Evolutionary conservation across 257 asterid species (phyloP), one percentile per base, ranked within the genome.

Genomic region (Salvia rosmarinus): DNA sequence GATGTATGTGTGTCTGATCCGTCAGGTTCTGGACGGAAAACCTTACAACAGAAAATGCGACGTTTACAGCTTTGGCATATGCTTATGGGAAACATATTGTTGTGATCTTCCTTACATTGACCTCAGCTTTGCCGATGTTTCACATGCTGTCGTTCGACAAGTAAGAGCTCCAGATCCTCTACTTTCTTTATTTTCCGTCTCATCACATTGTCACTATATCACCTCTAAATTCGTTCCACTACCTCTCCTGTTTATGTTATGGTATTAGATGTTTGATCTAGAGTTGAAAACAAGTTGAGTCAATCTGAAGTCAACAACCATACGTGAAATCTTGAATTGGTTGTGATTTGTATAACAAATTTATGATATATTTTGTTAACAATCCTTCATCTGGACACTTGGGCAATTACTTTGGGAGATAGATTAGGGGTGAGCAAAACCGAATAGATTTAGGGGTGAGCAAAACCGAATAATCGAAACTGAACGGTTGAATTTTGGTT

Each of bases 31-130:
- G 20, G 95, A 91, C 64, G 98, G 98, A 70, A 89, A 91, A 75
- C 98, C 98, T 4, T 93, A 93, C 72, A 90, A 93, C 82, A 81
- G 98, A 80, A 93, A 90, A 78, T 93, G 98, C 7, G 98, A 93
- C 19, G 98, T 93, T 34, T 93, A 93, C 70, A 93, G 98, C 77
- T 93, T 93, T 14, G 97, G 98, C 9, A 58, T 93, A 50, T 93
- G 98, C 85, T 76, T 93, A 37, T 90, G 97, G 98, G 98, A 93
- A 78, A 93, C 83, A 56, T 93, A 93, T 73, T 90, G 98, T 61
- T 93, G 98, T 62, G 98, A 93, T 75, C 90, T 93, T 51, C 98
- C 98, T 9, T 93, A 90, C 61, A 52, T 84, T 0, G 87, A 93
- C 78, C 96, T 86, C 17, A 93, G 98, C 72, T 93, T 93, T 46